Evolutionary conservation across 345 rosid species (phyloP).

Genomic region (Acer saccharum): DNA sequence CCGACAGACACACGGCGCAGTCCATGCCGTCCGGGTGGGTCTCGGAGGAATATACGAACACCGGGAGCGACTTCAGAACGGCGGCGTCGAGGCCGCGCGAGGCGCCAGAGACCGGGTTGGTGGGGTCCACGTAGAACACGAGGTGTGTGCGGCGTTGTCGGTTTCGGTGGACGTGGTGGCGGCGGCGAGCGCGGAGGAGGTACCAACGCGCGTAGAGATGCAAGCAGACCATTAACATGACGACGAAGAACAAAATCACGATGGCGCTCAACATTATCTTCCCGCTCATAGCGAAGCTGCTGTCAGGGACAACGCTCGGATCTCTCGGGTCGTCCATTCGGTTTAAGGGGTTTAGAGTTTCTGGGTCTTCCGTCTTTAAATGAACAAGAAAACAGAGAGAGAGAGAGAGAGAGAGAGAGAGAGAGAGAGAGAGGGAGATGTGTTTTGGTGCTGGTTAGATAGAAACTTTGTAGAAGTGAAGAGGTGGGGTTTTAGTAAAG

Average conservation of each 20-base stretch:
- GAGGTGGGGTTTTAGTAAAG: background rate
- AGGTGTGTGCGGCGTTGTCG: slow-evolving; percentile 46
- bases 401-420: background rate
- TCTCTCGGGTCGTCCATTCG: background rate
- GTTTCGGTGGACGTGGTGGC: slow-evolving; percentile 45
- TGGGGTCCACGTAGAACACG: slow-evolving; percentile 54
- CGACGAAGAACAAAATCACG: slow-evolving; percentile 68
- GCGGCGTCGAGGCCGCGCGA: slow-evolving; percentile 59
- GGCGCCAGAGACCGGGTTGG: slow-evolving; percentile 15
- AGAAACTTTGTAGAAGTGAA: background rate
- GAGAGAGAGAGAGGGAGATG: background rate
- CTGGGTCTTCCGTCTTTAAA: background rate
- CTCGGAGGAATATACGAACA: slow-evolving; percentile 51
- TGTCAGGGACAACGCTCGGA: background rate
- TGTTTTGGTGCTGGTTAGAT: background rate
- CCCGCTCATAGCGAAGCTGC: slow-evolving; percentile 61
- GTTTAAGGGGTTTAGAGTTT: too few relatives aligned
- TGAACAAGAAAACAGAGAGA: background rate
- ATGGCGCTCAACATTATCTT: slow-evolving; percentile 73
- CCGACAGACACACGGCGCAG: slow-evolving; percentile 87
- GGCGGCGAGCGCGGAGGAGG: slow-evolving; percentile 64
- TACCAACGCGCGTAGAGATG: slow-evolving; percentile 96
- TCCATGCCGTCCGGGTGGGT: slow-evolving; percentile 52
- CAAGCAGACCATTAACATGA: slow-evolving; percentile 60
- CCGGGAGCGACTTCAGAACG: slow-evolving; percentile 67